phyloP scores from a whole-genome alignment of 768 basidiomycete genomes.

The Punctularia strigosozonata region DNA sequence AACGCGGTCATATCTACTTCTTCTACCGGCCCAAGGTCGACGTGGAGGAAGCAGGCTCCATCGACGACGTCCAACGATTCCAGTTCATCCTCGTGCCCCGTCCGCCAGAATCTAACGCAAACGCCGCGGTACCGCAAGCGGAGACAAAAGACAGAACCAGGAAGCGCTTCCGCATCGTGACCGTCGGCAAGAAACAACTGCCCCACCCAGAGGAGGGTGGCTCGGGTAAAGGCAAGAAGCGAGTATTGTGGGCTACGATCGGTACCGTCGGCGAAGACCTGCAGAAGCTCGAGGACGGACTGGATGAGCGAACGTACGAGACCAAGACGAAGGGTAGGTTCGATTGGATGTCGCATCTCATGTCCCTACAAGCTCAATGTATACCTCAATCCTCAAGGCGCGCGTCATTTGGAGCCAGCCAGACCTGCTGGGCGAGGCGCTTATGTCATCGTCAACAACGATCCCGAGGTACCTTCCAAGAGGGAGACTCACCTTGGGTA shows the following conservation, averaged over 20 bases:
- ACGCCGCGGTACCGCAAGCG: slow-evolving; percentile 29
- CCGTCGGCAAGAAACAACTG: slow-evolving; percentile 46
- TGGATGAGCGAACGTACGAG: slow-evolving; percentile 42
- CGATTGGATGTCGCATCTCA: no score
- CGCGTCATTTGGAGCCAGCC: slow-evolving; percentile 37
- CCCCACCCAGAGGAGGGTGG: slow-evolving; percentile 30
- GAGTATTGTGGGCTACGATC: slow-evolving; percentile 42
- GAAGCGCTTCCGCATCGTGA: slow-evolving; percentile 38
- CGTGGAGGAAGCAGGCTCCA: slow-evolving; percentile 34
- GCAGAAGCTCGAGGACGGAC: slow-evolving; percentile 29
- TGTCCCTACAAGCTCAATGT: no score
- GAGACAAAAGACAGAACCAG: slow-evolving; percentile 20
- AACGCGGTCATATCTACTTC: slow-evolving; percentile 53
- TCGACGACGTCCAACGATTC: slow-evolving; percentile 47
- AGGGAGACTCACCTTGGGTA: slow-evolving; percentile 47
- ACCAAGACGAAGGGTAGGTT: slow-evolving; percentile 48
- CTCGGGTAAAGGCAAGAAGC: slow-evolving; percentile 25
- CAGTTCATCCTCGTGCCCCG: slow-evolving; percentile 51
- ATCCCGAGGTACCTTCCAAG: slow-evolving; percentile 29
- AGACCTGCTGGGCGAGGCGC: slow-evolving; percentile 46
- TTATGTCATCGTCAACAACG: slow-evolving; percentile 46
- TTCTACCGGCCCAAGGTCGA: slow-evolving; percentile 51
- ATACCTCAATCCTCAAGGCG: slow-evolving; percentile 28
- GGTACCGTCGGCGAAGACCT: slow-evolving; percentile 40
- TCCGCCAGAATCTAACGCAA: slow-evolving; percentile 20